A percentile compares a stretch with the other conserved stretches of the same genome.
phyloP scores from a whole-genome alignment of 345 rosid species.

The Camelina laxa region DNA sequence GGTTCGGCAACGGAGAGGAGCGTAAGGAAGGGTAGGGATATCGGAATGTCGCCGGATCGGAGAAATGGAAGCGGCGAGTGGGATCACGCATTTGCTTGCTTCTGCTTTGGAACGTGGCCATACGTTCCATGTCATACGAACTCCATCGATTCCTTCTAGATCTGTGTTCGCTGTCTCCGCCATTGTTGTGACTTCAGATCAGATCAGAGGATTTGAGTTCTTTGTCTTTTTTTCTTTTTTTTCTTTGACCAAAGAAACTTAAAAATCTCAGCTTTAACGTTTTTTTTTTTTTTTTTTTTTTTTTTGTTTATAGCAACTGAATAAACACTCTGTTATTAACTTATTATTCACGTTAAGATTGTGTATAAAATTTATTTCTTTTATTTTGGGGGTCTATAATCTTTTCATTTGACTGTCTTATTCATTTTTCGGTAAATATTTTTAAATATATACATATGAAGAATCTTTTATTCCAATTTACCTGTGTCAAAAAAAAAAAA shows the following conservation, averaged over 20 bases:
- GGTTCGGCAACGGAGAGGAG: background rate
- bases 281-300: background rate
- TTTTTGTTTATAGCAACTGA: background rate
- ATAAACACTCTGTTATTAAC: background rate
- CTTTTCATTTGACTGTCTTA: too few relatives aligned
- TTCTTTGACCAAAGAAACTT: background rate
- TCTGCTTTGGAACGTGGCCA: background rate
- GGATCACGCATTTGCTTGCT: slow-evolving; percentile 14
- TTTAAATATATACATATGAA: too few relatives aligned
- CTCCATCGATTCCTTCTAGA: slow-evolving; percentile 7
- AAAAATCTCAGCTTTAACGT: background rate
- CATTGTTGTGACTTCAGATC: slow-evolving; percentile 5
- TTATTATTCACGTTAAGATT: background rate
- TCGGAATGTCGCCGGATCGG: slow-evolving; percentile 20
- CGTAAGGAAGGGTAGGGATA: background rate
- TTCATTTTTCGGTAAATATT: too few relatives aligned
- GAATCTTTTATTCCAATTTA: too few relatives aligned
- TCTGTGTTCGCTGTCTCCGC: slow-evolving; percentile 6
- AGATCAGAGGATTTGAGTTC: background rate
- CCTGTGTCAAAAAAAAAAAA: too few relatives aligned
- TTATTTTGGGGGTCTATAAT: too few relatives aligned
- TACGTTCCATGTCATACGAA: slow-evolving; percentile 25
- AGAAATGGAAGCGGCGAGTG: slow-evolving; percentile 9
- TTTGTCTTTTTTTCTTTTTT: background rate
- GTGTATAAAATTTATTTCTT: too few relatives aligned